These are phyloP conservation scores for Camellia oleifera DNA, from an alignment of 179 eudicot genomes.

Conservation along the genomic window DNA sequence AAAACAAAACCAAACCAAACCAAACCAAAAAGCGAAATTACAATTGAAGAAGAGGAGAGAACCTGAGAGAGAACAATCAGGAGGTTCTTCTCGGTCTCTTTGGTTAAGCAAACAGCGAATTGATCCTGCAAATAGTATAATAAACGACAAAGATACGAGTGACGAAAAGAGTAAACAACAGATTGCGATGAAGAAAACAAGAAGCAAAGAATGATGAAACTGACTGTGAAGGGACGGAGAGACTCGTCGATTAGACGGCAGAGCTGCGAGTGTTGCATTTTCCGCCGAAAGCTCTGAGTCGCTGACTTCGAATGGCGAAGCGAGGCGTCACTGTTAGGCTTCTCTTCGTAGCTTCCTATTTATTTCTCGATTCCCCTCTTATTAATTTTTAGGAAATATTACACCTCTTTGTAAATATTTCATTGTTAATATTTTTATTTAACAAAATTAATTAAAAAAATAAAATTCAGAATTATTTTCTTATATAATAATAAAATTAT, in stretches of 20 bases:
- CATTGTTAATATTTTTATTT: no score
- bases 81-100: constrained; percentile 37
- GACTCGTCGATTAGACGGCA: constrained; percentile 42
- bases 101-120: constrained; percentile 16
- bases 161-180: background rate
- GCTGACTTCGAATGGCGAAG: background rate
- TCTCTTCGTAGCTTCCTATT: no score
- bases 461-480: no score
- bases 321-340: background rate
- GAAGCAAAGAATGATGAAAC: background rate
- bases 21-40: constrained; percentile 1
- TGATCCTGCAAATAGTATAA: constrained; percentile 27
- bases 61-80: constrained; percentile 62
- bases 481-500: no score
- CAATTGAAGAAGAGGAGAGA: background rate
- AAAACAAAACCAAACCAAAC: background rate
- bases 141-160: background rate
- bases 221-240: constrained; percentile 38
- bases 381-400: no score
- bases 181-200: background rate
- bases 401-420: no score
- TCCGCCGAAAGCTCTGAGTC: constrained; percentile 5
- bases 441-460: no score
- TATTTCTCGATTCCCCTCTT: no score
- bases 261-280: constrained; percentile 41